Conservation (phyloP, 2,329 filamentous ascomycete genomes). For the Colletotrichum liaoningense region DNA sequence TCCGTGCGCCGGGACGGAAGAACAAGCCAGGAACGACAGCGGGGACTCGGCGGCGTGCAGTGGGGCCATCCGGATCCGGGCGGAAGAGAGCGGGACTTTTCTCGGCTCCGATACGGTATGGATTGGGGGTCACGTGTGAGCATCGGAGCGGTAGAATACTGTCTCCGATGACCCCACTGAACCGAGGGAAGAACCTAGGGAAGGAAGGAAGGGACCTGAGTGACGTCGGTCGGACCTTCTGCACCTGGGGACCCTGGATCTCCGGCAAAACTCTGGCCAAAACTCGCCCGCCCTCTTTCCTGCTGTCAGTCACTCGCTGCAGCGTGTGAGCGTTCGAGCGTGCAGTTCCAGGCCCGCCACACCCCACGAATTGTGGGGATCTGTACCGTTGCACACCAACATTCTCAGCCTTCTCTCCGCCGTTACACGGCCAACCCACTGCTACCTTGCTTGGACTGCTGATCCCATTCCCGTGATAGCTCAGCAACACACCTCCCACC, state of each 20-base stretch:
- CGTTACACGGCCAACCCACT: slow-evolving; percentile 30
- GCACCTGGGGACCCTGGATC: slow-evolving; percentile 30
- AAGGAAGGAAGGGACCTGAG: neutral
- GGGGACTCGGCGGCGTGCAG: no score
- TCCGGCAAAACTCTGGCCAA: slow-evolving; percentile 30
- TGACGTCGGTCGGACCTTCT: slow-evolving; percentile 21
- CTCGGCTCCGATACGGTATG: neutral
- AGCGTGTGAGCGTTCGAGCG: neutral
- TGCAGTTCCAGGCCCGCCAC: neutral
- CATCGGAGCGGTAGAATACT: neutral
- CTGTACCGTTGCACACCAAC: slow-evolving; percentile 6
- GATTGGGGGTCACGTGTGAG: neutral
- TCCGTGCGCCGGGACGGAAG: slow-evolving; percentile 26
- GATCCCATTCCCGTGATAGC: slow-evolving; percentile 27
- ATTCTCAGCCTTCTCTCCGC: slow-evolving; percentile 22
- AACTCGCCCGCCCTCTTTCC: neutral
- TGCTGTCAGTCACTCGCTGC: neutral
- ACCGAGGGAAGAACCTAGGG: no score
- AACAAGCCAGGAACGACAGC: neutral
- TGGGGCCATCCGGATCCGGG: neutral
- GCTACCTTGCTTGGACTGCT: slow-evolving; percentile 12
- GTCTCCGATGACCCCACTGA: neutral
- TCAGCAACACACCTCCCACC: neutral
- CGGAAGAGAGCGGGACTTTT: fast-evolving
- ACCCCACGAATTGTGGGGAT: slow-evolving; percentile 31